phyloP scores from a whole-genome alignment of 2,329 filamentous ascomycete genomes.

The Chrysoporthe cubensis region DNA sequence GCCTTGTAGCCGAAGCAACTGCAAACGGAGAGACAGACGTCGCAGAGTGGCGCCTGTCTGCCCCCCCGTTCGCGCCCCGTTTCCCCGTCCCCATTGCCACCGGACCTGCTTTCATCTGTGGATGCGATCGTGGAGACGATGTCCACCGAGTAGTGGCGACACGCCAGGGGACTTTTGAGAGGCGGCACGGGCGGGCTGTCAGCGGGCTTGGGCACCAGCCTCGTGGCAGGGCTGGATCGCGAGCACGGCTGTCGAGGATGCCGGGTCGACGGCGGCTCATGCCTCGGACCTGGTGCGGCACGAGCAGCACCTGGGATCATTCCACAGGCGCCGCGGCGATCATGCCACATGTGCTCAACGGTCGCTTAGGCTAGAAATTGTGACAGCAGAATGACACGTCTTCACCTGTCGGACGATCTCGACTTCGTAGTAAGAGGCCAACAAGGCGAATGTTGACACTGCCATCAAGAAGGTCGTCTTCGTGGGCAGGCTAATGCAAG shows the following conservation, averaged over 20 bases:
- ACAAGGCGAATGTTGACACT: neutral
- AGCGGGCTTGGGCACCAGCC: too few relatives aligned
- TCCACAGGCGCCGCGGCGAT: too few relatives aligned
- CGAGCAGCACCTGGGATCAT: too few relatives aligned
- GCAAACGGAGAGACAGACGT: too few relatives aligned
- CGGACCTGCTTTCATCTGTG: neutral
- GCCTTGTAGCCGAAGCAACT: neutral
- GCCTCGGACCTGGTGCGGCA: too few relatives aligned
- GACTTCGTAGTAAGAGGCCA: neutral
- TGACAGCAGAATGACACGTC: neutral
- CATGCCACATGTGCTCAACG: too few relatives aligned
- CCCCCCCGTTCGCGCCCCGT: too few relatives aligned
- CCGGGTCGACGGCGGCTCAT: neutral
- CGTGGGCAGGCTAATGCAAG: neutral
- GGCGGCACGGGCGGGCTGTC: too few relatives aligned
- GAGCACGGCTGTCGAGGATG: too few relatives aligned
- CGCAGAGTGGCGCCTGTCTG: too few relatives aligned
- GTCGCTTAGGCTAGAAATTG: neutral
- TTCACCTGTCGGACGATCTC: neutral
- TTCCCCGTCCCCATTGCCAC: neutral
- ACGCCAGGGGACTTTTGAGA: neutral
- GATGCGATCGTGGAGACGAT: slow-evolving; percentile 1
- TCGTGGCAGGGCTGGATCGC: too few relatives aligned
- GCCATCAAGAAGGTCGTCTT: neutral
- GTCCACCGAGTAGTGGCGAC: neutral